Percentiles rank a stretch among this genome's conserved stretches.
Evolutionary conservation across 768 basidiomycete species (phyloP).

Genomic region (Phallus indusiatus): DNA sequence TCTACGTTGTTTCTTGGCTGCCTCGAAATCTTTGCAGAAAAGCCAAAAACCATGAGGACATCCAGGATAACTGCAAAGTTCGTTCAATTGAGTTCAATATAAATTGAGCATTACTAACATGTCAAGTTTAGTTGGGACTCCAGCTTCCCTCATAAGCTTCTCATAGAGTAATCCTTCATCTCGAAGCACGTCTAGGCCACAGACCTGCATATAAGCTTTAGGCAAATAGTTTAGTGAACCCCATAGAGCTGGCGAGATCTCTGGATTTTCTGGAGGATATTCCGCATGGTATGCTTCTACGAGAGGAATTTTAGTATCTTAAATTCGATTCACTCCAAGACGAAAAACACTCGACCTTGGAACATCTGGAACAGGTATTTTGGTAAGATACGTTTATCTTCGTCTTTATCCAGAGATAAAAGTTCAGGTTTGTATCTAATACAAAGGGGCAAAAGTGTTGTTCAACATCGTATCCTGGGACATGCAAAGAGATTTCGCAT

Average conservation of each 20-base stretch:
- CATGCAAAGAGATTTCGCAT: slow-evolving; percentile 3
- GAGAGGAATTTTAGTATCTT: neutral
- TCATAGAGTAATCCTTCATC: slow-evolving; percentile 23
- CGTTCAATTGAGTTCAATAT: neutral
- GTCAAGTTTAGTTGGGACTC: slow-evolving; percentile 16
- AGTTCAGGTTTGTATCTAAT: slow-evolving; percentile 14
- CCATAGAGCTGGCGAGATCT: slow-evolving; percentile 16
- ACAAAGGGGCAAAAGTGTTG: no score
- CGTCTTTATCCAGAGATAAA: slow-evolving; percentile 14
- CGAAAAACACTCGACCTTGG: neutral
- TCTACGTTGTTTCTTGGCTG: neutral
- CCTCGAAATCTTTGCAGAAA: neutral
- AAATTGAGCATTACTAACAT: slow-evolving; percentile 10
- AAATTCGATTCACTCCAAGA: neutral
- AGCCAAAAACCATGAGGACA: neutral
- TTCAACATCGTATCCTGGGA: neutral
- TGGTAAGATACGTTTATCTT: slow-evolving; percentile 13
- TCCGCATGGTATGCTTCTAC: neutral
- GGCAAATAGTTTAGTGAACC: slow-evolving; percentile 15
- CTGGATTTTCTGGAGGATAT: neutral
- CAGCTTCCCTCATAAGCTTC: slow-evolving; percentile 15
- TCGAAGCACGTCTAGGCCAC: slow-evolving; percentile 18
- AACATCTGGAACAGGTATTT: slow-evolving; percentile 1
- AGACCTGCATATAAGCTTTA: slow-evolving; percentile 17
- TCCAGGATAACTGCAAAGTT: neutral